A percentile compares a stretch with the other conserved stretches of the same genome.
Evolutionary conservation across 768 basidiomycete species (phyloP).

Genomic region (Tylopilus plumbeoviolaceoides): DNA sequence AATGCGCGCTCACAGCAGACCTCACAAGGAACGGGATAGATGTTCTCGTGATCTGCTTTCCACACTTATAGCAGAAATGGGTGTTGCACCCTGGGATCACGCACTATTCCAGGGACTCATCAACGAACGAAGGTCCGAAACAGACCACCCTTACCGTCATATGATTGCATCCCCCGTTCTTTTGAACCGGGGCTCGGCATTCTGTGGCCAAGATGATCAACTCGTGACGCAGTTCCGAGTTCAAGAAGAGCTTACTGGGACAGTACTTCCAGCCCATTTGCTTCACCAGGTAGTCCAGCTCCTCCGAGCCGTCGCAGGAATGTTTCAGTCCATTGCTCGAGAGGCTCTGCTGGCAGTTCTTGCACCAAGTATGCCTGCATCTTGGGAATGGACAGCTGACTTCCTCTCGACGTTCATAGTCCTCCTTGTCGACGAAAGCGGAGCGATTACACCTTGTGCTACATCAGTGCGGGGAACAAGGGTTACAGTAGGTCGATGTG

Average conservation of each 20-base stretch:
- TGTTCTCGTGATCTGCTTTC: slow-evolving; percentile 41
- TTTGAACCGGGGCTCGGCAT: slow-evolving; percentile 47
- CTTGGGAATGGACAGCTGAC: slow-evolving; percentile 46
- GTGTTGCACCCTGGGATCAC: slow-evolving; percentile 50
- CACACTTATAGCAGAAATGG: slow-evolving; percentile 54
- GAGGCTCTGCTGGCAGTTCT: slow-evolving; percentile 44
- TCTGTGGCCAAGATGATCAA: slow-evolving; percentile 21
- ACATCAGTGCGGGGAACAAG: not conserved
- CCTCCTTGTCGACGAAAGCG: slow-evolving; percentile 47
- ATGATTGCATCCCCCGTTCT: slow-evolving; percentile 53
- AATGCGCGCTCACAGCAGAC: slow-evolving; percentile 33
- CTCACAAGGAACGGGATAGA: slow-evolving; percentile 29
- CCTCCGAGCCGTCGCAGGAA: slow-evolving; percentile 54
- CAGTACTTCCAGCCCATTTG: slow-evolving; percentile 60
- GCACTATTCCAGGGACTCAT: slow-evolving; percentile 36
- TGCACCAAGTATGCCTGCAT: slow-evolving; percentile 60
- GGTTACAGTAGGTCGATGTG: not conserved
- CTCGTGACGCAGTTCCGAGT: not conserved
- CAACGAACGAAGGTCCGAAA: not conserved
- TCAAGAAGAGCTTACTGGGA: slow-evolving; percentile 38
- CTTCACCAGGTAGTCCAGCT: slow-evolving; percentile 47
- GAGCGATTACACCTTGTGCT: slow-evolving; percentile 45
- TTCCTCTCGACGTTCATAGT: slow-evolving; percentile 37
- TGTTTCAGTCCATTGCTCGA: slow-evolving; percentile 35
- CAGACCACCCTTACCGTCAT: slow-evolving; percentile 45